These are phyloP conservation scores for Salicornia ramosissima DNA, from an alignment of 148 eudicot genomes.

Conservation along the genomic window DNA sequence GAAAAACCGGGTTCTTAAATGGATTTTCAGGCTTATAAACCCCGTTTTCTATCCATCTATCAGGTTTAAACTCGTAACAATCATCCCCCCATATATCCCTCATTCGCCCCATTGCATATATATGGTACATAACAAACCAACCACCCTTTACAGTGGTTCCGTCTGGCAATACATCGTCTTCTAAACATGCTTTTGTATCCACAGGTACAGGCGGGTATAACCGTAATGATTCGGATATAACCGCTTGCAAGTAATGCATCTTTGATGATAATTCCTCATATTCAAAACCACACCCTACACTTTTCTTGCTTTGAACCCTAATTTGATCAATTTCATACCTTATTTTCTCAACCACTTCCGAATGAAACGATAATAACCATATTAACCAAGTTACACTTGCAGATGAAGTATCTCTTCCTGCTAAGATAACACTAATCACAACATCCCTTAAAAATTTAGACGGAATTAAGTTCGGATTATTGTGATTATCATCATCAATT, in stretches of 20 bases:
- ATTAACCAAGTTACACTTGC: slow-evolving; percentile 66
- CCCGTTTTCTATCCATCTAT: slow-evolving; percentile 58
- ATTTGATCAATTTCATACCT: slow-evolving; percentile 31
- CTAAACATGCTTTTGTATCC: slow-evolving; percentile 43
- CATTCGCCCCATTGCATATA: slow-evolving; percentile 78
- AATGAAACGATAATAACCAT: slow-evolving; percentile 47
- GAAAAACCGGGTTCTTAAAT: slow-evolving; percentile 34
- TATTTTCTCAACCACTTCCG: slow-evolving; percentile 35
- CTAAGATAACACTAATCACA: slow-evolving; percentile 56
- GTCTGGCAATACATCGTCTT: slow-evolving; percentile 48
- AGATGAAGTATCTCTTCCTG: slow-evolving; percentile 67
- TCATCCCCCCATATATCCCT: slow-evolving; percentile 69
- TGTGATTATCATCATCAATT: not conserved
- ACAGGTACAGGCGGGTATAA: slow-evolving; percentile 65
- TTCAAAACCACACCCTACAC: slow-evolving; percentile 14
- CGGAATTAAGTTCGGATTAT: not conserved
- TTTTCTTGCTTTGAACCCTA: slow-evolving; percentile 20
- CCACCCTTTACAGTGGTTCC: slow-evolving; percentile 42
- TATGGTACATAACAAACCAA: slow-evolving; percentile 44
- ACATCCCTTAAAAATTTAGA: slow-evolving; percentile 44
- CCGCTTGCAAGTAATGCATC: slow-evolving; percentile 65
- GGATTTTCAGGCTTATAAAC: slow-evolving; percentile 44
- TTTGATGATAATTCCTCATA: slow-evolving; percentile 48
- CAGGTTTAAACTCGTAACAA: slow-evolving; percentile 55
- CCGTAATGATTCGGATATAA: slow-evolving; percentile 56